A percentile compares a stretch with the other conserved stretches of the same genome.
Evolutionary conservation across 2,329 filamentous ascomycete genomes (phyloP).

Genomic region (Aspergillus fischeri): DNA sequence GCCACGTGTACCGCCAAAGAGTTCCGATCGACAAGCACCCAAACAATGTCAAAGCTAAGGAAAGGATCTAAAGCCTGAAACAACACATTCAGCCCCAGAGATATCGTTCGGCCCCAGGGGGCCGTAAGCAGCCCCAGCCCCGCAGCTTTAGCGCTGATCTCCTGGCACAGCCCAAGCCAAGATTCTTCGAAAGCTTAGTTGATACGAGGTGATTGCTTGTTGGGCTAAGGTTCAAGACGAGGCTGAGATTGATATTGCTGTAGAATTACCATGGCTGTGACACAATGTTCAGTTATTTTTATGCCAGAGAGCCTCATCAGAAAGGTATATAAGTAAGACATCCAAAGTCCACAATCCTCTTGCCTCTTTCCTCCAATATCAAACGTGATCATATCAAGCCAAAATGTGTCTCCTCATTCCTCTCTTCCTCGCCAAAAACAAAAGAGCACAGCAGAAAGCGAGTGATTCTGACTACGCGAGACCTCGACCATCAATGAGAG

Average conservation of each 20-base stretch:
- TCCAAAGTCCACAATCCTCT: too few species aligned
- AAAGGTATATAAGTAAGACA: neutral
- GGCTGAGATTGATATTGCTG: neutral
- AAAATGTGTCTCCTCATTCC: neutral
- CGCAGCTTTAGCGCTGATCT: neutral
- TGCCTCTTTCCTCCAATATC: neutral
- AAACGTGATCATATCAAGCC: neutral
- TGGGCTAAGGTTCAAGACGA: neutral
- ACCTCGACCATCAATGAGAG: neutral
- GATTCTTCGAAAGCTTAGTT: neutral
- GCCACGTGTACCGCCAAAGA: neutral
- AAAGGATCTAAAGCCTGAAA: neutral
- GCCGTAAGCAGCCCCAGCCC: neutral
- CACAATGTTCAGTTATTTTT: neutral
- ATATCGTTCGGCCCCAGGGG: neutral
- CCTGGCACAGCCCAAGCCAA: neutral
- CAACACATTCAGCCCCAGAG: neutral
- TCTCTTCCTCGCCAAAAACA: neutral
- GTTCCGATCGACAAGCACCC: neutral
- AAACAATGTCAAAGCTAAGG: neutral
- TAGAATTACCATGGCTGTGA: neutral
- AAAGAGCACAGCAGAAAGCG: neutral
- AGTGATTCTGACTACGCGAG: neutral
- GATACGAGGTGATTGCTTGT: neutral
- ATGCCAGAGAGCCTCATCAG: neutral